A percentile compares a stretch with the other conserved stretches of the same genome.
These are phyloP conservation scores for Coccomyxa sp. DNA, from an alignment of 139 green algal genomes.

Conservation along the genomic window DNA sequence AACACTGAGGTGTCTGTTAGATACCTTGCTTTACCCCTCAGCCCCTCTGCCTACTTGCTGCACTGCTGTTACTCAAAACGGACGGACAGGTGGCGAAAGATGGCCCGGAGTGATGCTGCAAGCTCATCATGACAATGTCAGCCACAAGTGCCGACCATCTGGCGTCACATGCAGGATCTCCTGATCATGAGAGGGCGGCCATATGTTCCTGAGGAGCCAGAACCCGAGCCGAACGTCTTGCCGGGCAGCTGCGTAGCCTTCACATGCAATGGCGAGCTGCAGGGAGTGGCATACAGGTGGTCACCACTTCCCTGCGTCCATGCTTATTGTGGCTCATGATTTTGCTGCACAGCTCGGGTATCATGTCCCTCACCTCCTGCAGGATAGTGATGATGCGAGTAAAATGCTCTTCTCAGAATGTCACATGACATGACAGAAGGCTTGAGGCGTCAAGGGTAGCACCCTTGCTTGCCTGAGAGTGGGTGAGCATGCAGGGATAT, in stretches of 20 bases:
- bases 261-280: constrained; percentile 56
- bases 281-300: constrained; percentile 61
- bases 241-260: constrained; percentile 63
- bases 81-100: too few species aligned
- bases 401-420: not conserved
- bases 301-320: not conserved
- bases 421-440: not conserved
- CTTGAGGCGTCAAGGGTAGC: not conserved
- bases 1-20: too few species aligned
- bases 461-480: too few species aligned
- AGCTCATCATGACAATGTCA: not conserved
- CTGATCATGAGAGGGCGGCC: constrained; percentile 43
- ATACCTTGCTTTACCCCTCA: too few species aligned
- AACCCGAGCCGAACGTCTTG: constrained; percentile 29
- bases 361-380: not conserved
- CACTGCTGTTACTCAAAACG: not conserved
- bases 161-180: constrained; percentile 32
- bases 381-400: not conserved
- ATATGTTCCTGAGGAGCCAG: constrained; percentile 41
- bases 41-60: not conserved
- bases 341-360: not conserved
- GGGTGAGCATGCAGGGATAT: constrained; percentile 49
- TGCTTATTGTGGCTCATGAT: not conserved
- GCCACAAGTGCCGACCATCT: not conserved
- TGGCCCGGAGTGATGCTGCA: too few species aligned